phyloP scores from a whole-genome alignment of 345 rosid genomes.

The Euphorbia peplus region DNA sequence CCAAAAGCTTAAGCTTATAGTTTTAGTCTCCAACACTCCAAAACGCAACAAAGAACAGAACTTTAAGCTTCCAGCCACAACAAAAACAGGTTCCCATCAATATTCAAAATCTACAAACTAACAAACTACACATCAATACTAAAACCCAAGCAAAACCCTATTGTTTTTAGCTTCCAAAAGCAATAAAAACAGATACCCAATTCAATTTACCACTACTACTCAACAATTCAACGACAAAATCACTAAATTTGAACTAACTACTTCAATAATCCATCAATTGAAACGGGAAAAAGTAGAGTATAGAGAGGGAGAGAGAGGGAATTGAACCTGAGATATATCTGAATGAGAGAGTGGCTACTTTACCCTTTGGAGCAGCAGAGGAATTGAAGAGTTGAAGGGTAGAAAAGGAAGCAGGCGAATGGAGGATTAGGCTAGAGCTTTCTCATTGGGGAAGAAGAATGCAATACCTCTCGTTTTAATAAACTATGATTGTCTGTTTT shows the following conservation, averaged over 20 bases:
- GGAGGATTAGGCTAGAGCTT: constrained; percentile 28
- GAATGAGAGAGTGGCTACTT: neutral
- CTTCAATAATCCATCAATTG: neutral
- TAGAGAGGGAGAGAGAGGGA: neutral
- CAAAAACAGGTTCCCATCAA: no score
- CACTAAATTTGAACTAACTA: neutral
- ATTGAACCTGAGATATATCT: neutral
- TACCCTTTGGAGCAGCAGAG: neutral
- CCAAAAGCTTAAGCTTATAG: no score
- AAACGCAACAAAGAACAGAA: no score
- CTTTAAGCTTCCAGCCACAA: no score
- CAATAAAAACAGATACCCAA: constrained; percentile 3
- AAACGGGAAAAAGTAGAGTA: neutral
- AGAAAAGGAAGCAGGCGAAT: constrained; percentile 2
- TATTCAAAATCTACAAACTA: no score
- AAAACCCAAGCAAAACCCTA: no score
- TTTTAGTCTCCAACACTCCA: no score
- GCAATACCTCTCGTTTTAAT: neutral
- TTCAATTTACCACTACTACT: neutral
- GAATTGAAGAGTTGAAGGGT: neutral
- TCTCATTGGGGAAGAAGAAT: constrained; percentile 22
- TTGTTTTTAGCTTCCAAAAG: neutral
- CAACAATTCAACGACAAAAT: neutral
- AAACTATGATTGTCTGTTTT: neutral
- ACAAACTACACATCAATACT: no score